phyloP scores from a whole-genome alignment of 169 alveolate genomes.

The Theileria sp. region DNA sequence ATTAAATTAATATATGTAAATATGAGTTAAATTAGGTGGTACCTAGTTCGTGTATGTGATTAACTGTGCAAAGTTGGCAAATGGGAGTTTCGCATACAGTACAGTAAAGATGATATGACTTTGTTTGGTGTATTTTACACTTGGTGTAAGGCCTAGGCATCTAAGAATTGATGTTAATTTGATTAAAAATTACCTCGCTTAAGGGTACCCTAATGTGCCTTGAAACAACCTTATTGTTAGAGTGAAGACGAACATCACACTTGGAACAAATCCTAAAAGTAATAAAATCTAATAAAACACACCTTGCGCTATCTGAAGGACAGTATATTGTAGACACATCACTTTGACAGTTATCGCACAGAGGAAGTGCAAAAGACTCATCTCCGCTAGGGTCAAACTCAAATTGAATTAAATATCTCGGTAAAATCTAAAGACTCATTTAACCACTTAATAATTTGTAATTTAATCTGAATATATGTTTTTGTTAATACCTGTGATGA shows the following conservation, averaged over 20 bases:
- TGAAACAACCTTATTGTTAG: conserved; percentile 83
- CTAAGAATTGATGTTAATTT: conserved; percentile 27
- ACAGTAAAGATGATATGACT: conserved; percentile 73
- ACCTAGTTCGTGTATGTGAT: conserved; percentile 72
- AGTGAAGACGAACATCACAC: conserved; percentile 83
- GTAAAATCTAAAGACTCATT: conserved; percentile 63
- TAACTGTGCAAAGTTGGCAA: conserved; percentile 79
- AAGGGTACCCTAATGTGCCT: conserved; percentile 85
- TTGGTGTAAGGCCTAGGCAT: conserved; percentile 79
- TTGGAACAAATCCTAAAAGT: conserved; percentile 74
- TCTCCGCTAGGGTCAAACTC: conserved; percentile 84
- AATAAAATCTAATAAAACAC: not conserved
- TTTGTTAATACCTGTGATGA: conserved; percentile 76
- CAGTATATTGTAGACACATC: conserved; percentile 85
- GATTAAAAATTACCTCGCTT: conserved; percentile 70
- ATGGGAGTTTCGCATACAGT: conserved; percentile 78
- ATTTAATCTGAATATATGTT: not conserved
- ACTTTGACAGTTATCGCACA: conserved; percentile 87
- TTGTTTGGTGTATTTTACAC: conserved; percentile 76
- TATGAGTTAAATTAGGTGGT: not conserved
- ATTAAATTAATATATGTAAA: conserved; percentile 12
- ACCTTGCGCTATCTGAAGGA: conserved; percentile 83
- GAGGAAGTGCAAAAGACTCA: conserved; percentile 85
- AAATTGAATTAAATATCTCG: conserved; percentile 82
- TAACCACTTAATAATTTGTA: not conserved